Conservation (phyloP, 176 grass and related monocot genomes). For the Triticum dicoccoides region DNA sequence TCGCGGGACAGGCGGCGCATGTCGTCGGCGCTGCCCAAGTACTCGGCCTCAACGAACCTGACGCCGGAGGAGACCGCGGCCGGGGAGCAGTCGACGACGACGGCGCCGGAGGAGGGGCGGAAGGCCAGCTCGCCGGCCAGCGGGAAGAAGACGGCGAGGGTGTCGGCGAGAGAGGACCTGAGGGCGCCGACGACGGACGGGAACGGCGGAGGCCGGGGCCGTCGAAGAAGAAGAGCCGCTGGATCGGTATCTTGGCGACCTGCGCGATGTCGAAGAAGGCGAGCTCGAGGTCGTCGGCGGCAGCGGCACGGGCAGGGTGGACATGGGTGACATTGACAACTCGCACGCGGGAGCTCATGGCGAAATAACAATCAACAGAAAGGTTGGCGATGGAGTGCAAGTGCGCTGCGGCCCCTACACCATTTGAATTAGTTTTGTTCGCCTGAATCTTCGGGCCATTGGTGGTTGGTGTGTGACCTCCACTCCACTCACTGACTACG, state of each 20-base stretch:
- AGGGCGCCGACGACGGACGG: neutral
- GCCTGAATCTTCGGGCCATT: neutral
- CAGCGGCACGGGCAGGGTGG: neutral
- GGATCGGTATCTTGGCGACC: neutral
- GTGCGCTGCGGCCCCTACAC: too few relatives aligned
- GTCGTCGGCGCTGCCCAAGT: slow-evolving; percentile 13
- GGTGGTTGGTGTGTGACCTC: too few relatives aligned
- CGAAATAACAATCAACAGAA: neutral
- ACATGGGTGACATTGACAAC: slow-evolving; percentile 1
- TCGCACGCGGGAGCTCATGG: neutral
- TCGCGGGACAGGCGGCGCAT: slow-evolving; percentile 16
- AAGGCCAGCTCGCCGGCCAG: slow-evolving; percentile 21
- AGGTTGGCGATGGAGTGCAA: neutral
- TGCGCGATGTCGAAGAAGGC: neutral
- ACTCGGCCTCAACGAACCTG: slow-evolving; percentile 41
- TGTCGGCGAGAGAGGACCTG: slow-evolving; percentile 16
- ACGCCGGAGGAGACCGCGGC: slow-evolving; percentile 10
- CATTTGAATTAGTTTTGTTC: neutral
- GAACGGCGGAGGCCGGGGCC: slow-evolving; percentile 4
- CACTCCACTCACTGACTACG: too few relatives aligned
- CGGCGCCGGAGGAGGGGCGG: neutral
- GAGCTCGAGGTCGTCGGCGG: neutral
- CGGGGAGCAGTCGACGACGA: slow-evolving; percentile 33
- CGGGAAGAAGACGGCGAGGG: slow-evolving; percentile 20
- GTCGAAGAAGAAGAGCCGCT: slow-evolving; percentile 36